These are phyloP conservation scores for Apiotrichum domesticum DNA, from an alignment of 1,284 basidiomycete species.

Conservation along the genomic window DNA sequence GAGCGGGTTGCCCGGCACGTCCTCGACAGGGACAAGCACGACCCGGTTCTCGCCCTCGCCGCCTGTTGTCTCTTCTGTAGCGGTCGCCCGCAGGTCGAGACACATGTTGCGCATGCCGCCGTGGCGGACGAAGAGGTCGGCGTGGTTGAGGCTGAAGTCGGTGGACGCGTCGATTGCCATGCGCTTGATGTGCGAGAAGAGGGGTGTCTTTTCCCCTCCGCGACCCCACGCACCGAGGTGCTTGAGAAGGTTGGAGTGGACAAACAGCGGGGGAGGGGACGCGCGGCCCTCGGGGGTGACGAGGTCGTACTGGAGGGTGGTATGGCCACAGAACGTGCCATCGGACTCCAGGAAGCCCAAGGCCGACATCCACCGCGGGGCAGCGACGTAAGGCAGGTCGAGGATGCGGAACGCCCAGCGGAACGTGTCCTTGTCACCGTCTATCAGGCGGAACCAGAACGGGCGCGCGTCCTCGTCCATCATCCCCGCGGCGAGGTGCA, in stretches of 20 bases:
- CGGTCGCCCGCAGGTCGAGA: conserved; percentile 34
- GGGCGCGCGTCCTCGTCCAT: conserved; percentile 28
- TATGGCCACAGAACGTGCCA: conserved; percentile 48
- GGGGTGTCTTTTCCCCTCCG: conserved; percentile 7
- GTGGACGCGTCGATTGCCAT: conserved; percentile 27
- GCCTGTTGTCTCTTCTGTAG: neutral
- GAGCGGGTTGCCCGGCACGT: conserved; percentile 32
- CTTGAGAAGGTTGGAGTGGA: conserved; percentile 49
- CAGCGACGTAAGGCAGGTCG: conserved; percentile 39
- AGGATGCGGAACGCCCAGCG: conserved; percentile 49
- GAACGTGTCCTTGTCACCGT: conserved; percentile 49
- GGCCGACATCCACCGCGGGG: conserved; percentile 47
- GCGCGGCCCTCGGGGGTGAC: conserved; percentile 24
- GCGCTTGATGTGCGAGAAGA: conserved; percentile 43
- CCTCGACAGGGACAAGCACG: conserved; percentile 19
- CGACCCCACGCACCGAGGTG: conserved; percentile 29
- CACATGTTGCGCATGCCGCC: conserved; percentile 45
- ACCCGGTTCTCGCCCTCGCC: conserved; percentile 16
- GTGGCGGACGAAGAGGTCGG: conserved; percentile 36
- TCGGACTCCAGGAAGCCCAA: conserved; percentile 39
- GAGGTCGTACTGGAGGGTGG: conserved; percentile 43
- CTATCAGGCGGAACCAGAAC: conserved; percentile 50
- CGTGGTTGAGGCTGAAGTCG: conserved; percentile 36
- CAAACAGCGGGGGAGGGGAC: conserved; percentile 34
- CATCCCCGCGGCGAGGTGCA: conserved; percentile 45